These are phyloP conservation scores for Lentinula raphanica DNA, from an alignment of 768 basidiomycete genomes.

Conservation along the genomic window DNA sequence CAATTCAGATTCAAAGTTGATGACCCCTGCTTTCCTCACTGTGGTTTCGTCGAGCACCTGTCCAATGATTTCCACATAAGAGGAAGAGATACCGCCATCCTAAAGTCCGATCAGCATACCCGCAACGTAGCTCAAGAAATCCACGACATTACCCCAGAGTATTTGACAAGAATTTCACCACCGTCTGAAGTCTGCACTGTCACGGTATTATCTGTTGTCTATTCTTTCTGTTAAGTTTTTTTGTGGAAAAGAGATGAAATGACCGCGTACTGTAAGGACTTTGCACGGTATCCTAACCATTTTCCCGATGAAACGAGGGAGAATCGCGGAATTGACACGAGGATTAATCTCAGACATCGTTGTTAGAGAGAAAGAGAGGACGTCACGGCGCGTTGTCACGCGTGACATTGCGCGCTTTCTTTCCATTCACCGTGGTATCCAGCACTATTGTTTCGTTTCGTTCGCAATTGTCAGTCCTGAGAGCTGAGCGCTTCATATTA, in stretches of 20 bases:
- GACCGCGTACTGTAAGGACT: constrained; percentile 32
- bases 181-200: constrained; percentile 48
- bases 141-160: background rate
- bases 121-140: background rate
- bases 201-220: constrained; percentile 29
- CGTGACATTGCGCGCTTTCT: background rate
- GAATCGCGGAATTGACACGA: constrained; percentile 39
- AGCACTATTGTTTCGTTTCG: too few relatives aligned
- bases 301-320: constrained; percentile 33
- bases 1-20: constrained; percentile 40
- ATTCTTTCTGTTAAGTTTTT: background rate
- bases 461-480: too few relatives aligned
- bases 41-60: constrained; percentile 33
- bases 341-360: constrained; percentile 23
- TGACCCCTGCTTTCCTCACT: constrained; percentile 35
- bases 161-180: constrained; percentile 24
- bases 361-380: background rate
- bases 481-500: too few relatives aligned
- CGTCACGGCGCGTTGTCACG: constrained; percentile 3
- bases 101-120: constrained; percentile 11
- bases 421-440: too few relatives aligned
- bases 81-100: constrained; percentile 31
- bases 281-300: constrained; percentile 46
- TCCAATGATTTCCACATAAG: constrained; percentile 47
- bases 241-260: background rate